Base-by-base conservation (phyloP, 2,329 filamentous ascomycete species). In the Pestalotiopsis sp. region DNA sequence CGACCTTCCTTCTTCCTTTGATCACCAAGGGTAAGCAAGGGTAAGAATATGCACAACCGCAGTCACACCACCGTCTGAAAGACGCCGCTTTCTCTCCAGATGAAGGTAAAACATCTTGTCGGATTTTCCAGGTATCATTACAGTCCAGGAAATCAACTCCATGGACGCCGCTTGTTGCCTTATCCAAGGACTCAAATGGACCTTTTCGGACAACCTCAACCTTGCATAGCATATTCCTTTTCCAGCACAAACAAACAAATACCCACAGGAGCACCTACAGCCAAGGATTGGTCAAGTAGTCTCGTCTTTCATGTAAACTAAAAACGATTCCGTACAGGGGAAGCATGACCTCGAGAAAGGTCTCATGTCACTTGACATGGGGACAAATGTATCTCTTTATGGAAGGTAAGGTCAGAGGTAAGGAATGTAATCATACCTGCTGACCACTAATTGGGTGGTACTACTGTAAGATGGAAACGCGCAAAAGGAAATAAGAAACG, bases 381-480 rank as follows among this genome's bases (percentile, higher is more conserved):
- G 27, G 27, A 17, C 11, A n/a, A 45, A 66, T 41, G 38, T 39
- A 25, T 23, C 41, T 64, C n/a, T 57, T 25, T 38, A 56, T 52
- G 58, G 25, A 56, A 85, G 83, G 85, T 85, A 86, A 85, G 83
- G 84, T 86, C 83, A 84, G 84, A 85, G 85, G 84, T 86, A 87
- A 87, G 84, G 77, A 77, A 75, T 68, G 80, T 78, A 75, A 75
- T 77, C 72, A 78, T 79, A 74, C 76, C 80, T 77, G 77, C 77
- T 75, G 71, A 69, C 72, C 70, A 69, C 66, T 71, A 69, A 41
- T 59, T 68, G 17, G 62, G 38, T 27, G 62, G 39, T 12, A 14
- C 52, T 41, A 14, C 7, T 66, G n/a, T n/a, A 41, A 57, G 64
- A 52, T 59, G 31, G 36, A 59, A 64, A 64, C 12, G 62, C 20